phyloP scores from a whole-genome alignment of 257 asterid genomes.

The Solanum dulcamara region DNA sequence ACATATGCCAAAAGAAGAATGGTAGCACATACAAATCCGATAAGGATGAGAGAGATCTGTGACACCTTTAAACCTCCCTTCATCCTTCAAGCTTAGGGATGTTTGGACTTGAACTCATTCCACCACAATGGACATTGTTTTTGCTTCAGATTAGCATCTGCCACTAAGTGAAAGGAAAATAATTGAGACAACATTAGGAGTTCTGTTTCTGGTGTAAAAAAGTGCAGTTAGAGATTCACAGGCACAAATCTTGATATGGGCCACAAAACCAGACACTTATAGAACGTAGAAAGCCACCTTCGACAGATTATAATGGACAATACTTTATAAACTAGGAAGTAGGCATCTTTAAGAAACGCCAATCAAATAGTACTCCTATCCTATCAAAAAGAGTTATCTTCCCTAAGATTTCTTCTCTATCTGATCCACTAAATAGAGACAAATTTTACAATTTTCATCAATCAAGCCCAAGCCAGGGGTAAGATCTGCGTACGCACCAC shows the following conservation, averaged over 20 bases:
- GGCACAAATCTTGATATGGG: not conserved
- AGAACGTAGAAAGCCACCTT: not conserved
- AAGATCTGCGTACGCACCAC: too few relatives aligned
- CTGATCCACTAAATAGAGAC: not conserved
- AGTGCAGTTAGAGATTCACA: not conserved
- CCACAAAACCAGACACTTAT: not conserved
- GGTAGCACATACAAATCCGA: slow-evolving; percentile 57
- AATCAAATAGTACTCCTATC: not conserved
- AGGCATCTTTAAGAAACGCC: not conserved
- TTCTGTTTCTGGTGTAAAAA: not conserved
- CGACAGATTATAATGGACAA: not conserved
- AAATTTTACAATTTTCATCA: not conserved
- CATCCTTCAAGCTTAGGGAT: slow-evolving; percentile 43
- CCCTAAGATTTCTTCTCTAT: not conserved
- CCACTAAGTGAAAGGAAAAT: not conserved
- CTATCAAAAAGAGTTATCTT: not conserved
- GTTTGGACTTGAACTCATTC: slow-evolving; percentile 22
- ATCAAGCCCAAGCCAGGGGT: not conserved
- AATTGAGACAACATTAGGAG: not conserved
- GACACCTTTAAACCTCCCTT: slow-evolving; percentile 70
- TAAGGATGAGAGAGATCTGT: slow-evolving; percentile 78
- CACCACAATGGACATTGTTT: not conserved
- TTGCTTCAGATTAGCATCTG: slow-evolving; percentile 5
- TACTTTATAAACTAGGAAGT: not conserved
- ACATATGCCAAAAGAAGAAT: slow-evolving; percentile 67